Evolutionary conservation across 2,329 filamentous ascomycete species (phyloP), one percentile per base, ranked within the genome.

Genomic region (Ophiocordyceps camponoti-floridani): DNA sequence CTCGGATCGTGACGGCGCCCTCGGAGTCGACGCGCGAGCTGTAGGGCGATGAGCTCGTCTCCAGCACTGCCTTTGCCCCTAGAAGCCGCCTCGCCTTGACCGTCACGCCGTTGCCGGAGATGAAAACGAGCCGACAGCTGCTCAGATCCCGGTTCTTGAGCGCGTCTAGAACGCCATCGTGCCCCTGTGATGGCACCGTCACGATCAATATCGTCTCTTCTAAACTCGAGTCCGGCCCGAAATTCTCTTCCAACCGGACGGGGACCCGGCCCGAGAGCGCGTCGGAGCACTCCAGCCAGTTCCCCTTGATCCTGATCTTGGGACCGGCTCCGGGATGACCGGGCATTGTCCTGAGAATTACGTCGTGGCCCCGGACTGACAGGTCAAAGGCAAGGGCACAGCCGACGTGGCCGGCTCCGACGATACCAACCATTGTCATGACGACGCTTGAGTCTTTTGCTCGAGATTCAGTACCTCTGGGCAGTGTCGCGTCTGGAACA

Each of bases 361-460:
- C 45, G 2, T 46, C 28, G 35, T 46, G 26, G 5, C 47, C 45
- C 26, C 47, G 45, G 11, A 27, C 30, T 19, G 45, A 19, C 30
- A 47, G 30, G 23, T 49, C 27, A 16, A 49, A 48, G 14, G 46
- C 48, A 3, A 48, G 45, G 6, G 48, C 48, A 35, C 46, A 49
- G 1, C 48, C 48, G 19, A 45, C 48, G 27, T 49, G 46, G 10
- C 48, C 48, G n/a, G 48, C 48, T 4, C 48, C 45, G 35, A 48
- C 44, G 28, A 49, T 48, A 8, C 43, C 43, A 38, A 47, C 18
- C 11, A 26, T 11, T n/a, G 38, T 26, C 38, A 26, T 41, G 2
- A 6, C 18, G 11, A 23, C 18, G 8, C 18, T 10, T 9, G n/a
- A 18, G 4, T 1, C 9, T 18, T 40, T 40, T 40, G 16, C 31